Conservation (phyloP, 345 rosid genomes). For the Triadica sebifera region DNA sequence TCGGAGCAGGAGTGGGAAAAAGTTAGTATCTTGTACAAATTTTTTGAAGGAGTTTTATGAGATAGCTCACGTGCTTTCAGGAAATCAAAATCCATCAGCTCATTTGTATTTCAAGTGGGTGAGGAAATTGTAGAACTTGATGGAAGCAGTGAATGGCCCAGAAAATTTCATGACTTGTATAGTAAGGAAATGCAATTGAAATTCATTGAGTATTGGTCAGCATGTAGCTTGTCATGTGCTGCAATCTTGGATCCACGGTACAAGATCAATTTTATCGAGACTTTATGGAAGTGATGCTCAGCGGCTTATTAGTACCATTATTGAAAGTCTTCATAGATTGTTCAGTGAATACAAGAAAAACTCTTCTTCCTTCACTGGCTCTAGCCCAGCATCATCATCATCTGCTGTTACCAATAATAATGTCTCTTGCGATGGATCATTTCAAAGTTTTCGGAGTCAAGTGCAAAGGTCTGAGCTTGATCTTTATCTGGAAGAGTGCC, state of each 20-base stretch:
- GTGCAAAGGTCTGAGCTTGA: constrained; percentile 30
- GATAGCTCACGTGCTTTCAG: constrained; percentile 18
- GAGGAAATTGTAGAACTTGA: constrained; percentile 20
- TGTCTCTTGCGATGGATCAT: constrained; percentile 10
- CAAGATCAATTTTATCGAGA: constrained; percentile 30
- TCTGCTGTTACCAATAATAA: constrained; percentile 16
- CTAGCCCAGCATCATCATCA: constrained; percentile 4
- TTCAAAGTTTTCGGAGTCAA: too few relatives aligned
- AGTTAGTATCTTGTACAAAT: constrained; percentile 17
- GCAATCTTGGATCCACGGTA: too few relatives aligned
- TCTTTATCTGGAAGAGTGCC: constrained; percentile 30
- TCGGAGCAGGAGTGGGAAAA: constrained; percentile 31
- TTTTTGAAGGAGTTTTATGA: constrained; percentile 26
- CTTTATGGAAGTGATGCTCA: constrained; percentile 25
- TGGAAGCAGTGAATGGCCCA: constrained; percentile 20
- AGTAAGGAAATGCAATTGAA: constrained; percentile 25
- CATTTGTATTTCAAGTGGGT: constrained; percentile 28
- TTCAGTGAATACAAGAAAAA: constrained; percentile 21
- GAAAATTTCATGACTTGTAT: constrained; percentile 25
- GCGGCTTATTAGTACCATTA: constrained; percentile 15
- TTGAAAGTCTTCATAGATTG: constrained; percentile 21
- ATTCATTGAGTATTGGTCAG: constrained; percentile 28
- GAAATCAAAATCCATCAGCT: constrained; percentile 24
- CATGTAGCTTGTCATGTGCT: constrained; percentile 29
- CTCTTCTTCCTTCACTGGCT: too few relatives aligned